phyloP scores from a whole-genome alignment of 2,329 filamentous ascomycete genomes.

The Massarina eburnea region DNA sequence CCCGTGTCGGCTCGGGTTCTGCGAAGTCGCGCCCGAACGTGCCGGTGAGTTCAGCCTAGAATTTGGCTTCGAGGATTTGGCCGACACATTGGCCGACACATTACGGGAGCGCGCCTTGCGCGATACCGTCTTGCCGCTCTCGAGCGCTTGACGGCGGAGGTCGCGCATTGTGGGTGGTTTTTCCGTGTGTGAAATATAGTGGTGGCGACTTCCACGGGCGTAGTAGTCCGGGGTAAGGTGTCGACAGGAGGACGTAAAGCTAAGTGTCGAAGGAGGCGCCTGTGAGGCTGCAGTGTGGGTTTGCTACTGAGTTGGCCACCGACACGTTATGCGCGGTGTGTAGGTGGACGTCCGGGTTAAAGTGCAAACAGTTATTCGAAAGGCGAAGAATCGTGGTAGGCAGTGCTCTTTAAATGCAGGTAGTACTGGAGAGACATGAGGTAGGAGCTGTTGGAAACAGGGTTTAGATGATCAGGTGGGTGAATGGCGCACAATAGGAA shows the following conservation, averaged over 20 bases:
- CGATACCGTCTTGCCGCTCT: constrained; percentile 72
- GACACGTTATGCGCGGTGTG: neutral
- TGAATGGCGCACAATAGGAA: neutral
- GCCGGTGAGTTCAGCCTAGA: constrained; percentile 61
- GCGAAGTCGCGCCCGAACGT: constrained; percentile 52
- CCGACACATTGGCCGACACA: constrained; percentile 55
- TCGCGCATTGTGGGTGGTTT: constrained; percentile 57
- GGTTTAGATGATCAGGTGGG: neutral
- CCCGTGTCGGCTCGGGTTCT: constrained; percentile 61
- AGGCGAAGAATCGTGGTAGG: constrained; percentile 34
- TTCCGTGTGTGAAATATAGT: neutral
- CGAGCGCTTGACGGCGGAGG: constrained; percentile 66
- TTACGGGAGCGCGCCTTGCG: constrained; percentile 64
- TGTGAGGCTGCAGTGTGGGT: too few relatives aligned
- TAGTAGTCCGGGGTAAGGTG: too few relatives aligned
- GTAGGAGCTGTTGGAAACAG: neutral
- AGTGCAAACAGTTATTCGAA: constrained; percentile 29
- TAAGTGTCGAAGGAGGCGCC: too few relatives aligned
- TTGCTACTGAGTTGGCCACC: too few relatives aligned
- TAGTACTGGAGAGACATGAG: constrained; percentile 39
- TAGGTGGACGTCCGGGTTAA: neutral
- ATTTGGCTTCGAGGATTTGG: constrained; percentile 59
- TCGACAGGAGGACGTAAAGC: too few relatives aligned
- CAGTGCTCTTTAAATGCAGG: constrained; percentile 25
- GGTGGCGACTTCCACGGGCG: neutral